A percentile compares a stretch with the other conserved stretches of the same genome.
Evolutionary conservation across 1,139 yeast genomes (phyloP).

Genomic region (Suhomyces anneliseae): DNA sequence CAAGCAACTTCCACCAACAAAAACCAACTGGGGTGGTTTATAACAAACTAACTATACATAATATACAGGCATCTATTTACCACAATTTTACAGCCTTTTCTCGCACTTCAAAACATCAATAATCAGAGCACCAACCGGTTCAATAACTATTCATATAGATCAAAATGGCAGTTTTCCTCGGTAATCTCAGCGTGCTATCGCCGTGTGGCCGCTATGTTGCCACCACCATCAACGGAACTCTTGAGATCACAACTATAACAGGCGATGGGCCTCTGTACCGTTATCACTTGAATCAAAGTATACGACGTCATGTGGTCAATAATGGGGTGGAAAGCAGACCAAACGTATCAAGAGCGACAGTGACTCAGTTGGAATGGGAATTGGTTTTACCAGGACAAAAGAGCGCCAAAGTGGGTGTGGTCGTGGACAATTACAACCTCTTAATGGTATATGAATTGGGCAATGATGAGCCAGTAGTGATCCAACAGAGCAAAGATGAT

Average conservation of each 20-base stretch:
- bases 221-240: conserved; percentile 1
- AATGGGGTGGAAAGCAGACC: conserved; percentile 4
- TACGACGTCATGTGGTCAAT: conserved; percentile 5
- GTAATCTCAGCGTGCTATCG: conserved; percentile 11
- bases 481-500: conserved; percentile 28
- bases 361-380: conserved; percentile 32
- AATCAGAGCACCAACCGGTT: too few species aligned
- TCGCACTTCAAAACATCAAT: too few species aligned
- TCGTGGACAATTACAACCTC: conserved; percentile 22
- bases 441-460: conserved; percentile 25
- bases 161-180: background rate
- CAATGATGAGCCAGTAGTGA: conserved; percentile 28
- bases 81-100: too few species aligned
- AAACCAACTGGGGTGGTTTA: too few species aligned
- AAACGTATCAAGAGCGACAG: conserved; percentile 1
- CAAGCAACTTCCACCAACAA: too few species aligned
- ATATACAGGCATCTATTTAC: too few species aligned
- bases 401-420: conserved; percentile 30
- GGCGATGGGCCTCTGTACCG: conserved; percentile 1
- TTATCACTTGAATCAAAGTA: conserved; percentile 6
- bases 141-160: too few species aligned
- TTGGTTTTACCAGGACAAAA: conserved; percentile 10
- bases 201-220: conserved; percentile 19
- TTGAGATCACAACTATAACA: conserved; percentile 2
- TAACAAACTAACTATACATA: too few species aligned